A percentile compares a stretch with the other conserved stretches of the same genome.
Evolutionary conservation across 2,329 filamentous ascomycete species (phyloP).

Genomic region (Fusarium foetens): DNA sequence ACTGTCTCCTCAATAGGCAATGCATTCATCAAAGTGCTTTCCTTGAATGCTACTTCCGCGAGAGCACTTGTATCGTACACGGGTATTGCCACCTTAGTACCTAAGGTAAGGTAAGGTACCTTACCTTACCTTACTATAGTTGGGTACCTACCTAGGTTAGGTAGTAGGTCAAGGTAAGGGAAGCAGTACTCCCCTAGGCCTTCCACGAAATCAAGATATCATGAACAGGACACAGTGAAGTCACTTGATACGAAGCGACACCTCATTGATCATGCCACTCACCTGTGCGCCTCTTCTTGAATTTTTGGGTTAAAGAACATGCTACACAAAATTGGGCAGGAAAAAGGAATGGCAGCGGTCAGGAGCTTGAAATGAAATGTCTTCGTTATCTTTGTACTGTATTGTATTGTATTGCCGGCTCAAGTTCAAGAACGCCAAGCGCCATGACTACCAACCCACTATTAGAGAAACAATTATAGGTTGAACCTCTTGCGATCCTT

Average conservation of each 20-base stretch:
- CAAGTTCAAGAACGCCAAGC: conserved; percentile 29
- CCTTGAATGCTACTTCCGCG: not conserved
- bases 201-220: not conserved
- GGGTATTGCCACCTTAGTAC: not conserved
- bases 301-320: too few species aligned
- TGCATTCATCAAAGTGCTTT: not conserved
- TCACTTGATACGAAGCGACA: not conserved
- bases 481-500: conserved; percentile 95
- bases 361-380: not conserved
- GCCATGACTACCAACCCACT: conserved; percentile 6
- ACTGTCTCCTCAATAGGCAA: not conserved
- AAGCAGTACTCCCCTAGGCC: not conserved
- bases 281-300: not conserved
- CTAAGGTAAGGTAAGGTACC: too few species aligned
- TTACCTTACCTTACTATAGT: too few species aligned
- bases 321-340: not conserved
- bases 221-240: not conserved
- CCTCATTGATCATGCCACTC: not conserved
- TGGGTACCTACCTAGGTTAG: too few species aligned
- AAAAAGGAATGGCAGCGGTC: not conserved
- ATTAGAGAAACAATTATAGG: conserved; percentile 62
- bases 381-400: conserved; percentile 5
- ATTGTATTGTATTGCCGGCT: conserved; percentile 1
- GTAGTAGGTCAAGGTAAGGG: too few species aligned
- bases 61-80: not conserved